These are phyloP conservation scores for Psilocybe cyanescens DNA, from an alignment of 768 basidiomycete species.

Conservation along the genomic window DNA sequence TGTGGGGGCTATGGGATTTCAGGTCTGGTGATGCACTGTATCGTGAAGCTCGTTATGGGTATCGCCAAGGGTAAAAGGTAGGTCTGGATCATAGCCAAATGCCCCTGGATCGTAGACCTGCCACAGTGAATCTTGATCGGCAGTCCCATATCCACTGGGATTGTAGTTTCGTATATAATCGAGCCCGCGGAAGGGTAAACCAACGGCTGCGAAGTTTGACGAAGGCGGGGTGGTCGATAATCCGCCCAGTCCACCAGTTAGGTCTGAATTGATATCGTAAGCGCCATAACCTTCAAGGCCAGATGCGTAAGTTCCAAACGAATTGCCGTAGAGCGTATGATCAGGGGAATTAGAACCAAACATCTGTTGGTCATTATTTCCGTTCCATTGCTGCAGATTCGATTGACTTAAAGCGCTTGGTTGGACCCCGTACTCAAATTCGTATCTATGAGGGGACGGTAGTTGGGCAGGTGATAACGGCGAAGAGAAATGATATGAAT, in stretches of 20 bases:
- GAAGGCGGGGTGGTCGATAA: slow-evolving; percentile 63
- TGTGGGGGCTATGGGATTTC: not conserved
- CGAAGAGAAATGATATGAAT: slow-evolving; percentile 46
- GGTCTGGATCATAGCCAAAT: slow-evolving; percentile 78
- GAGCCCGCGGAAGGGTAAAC: slow-evolving; percentile 83
- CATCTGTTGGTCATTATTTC: slow-evolving; percentile 35
- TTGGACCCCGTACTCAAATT: slow-evolving; percentile 55
- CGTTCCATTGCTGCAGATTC: slow-evolving; percentile 50
- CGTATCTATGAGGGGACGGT: slow-evolving; percentile 57
- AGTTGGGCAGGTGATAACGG: slow-evolving; percentile 58
- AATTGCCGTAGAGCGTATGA: slow-evolving; percentile 44
- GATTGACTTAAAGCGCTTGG: slow-evolving; percentile 40
- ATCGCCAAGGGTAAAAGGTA: slow-evolving; percentile 67
- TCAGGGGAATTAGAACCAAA: slow-evolving; percentile 42
- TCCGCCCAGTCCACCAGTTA: slow-evolving; percentile 38
- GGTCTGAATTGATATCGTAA: slow-evolving; percentile 43
- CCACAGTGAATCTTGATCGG: slow-evolving; percentile 57
- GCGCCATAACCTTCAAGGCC: slow-evolving; percentile 44
- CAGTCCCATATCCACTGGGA: slow-evolving; percentile 49
- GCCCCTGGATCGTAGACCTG: slow-evolving; percentile 73
- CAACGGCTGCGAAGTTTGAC: slow-evolving; percentile 68
- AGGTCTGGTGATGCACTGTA: slow-evolving; percentile 19
- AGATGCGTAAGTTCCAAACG: slow-evolving; percentile 46
- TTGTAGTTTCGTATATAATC: slow-evolving; percentile 85
- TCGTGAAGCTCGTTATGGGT: slow-evolving; percentile 40